Evolutionary conservation across 2,329 filamentous ascomycete species (phyloP).

Genomic region (Trichoderma atrobrunneum): DNA sequence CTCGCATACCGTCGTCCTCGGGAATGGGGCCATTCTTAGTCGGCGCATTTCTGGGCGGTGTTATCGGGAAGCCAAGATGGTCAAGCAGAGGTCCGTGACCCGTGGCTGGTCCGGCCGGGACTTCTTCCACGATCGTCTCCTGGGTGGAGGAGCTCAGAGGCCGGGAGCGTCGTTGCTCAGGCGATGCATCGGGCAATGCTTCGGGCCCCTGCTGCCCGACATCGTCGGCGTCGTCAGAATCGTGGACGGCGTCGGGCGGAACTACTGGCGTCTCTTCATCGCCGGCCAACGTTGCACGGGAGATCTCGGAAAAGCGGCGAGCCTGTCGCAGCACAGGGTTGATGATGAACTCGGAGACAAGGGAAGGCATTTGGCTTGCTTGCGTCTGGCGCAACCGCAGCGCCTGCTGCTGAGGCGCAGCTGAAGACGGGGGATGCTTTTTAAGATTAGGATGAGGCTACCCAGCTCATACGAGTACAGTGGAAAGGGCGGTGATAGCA

Average conservation of each 20-base stretch:
- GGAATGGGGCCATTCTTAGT: conserved; percentile 48
- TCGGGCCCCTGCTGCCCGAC: conserved; percentile 17
- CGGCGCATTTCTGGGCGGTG: conserved; percentile 21
- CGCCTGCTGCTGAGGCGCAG: conserved; percentile 7
- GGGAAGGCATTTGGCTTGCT: conserved; percentile 52
- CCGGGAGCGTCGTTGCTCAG: conserved; percentile 29
- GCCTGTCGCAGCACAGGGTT: conserved; percentile 65
- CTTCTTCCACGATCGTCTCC: conserved; percentile 35
- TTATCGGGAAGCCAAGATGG: conserved; percentile 34
- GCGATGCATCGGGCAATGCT: conserved; percentile 23
- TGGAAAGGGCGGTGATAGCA: conserved; percentile 4
- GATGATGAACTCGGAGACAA: conserved; percentile 64
- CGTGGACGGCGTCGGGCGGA: conserved; percentile 27
- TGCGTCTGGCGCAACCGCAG: conserved; percentile 4
- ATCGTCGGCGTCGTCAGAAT: conserved; percentile 27
- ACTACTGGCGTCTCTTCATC: conserved; percentile 31
- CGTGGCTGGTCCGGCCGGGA: conserved; percentile 22
- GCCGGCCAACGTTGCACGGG: conserved; percentile 38
- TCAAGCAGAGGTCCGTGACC: conserved; percentile 30
- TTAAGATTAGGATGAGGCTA: conserved; percentile 10
- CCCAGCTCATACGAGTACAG: not conserved
- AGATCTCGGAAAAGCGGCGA: conserved; percentile 58
- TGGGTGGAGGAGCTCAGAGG: conserved; percentile 36
- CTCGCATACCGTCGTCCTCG: conserved; percentile 75
- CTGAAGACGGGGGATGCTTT: not conserved